Evolutionary conservation across 1,284 basidiomycete genomes (phyloP), one percentile per base, ranked within the genome.

Genomic region (Athelia sp.): DNA sequence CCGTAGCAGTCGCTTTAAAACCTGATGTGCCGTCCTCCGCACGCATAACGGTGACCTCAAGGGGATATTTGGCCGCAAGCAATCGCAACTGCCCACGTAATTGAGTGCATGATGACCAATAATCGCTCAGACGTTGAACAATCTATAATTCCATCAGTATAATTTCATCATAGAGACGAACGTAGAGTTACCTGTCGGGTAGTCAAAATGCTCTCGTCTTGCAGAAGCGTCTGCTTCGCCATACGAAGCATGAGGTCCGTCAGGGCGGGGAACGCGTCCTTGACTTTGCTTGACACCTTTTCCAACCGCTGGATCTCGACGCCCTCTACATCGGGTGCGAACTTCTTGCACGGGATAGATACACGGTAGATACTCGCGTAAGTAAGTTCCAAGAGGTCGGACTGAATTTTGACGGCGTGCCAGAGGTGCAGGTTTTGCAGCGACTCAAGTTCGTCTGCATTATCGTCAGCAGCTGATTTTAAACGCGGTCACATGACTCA

Each of bases 361-460:
- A 94, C 74, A 23, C 67, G 66, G 61, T 85, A 83, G 53, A 79
- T 78, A 23, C 80, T 79, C 3, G 79, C 82, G 62, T 87, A 90
- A 24, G 76, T 66, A 55, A 90, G 79, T 60, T 84, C 78, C 50
- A 92, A 77, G 15, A 78, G 51, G 31, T 77, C 69, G 0, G 81
- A 57, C 9, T 70, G 66, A 46, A 90, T 73, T 56, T 75, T 81
- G 11, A 72, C 74, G 6, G 77, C 66, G 18, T 70, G 76, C 78
- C 87, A 87, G 58, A 82, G 79, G 57, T 94, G 89, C 14, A 95
- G 67, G 48, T 79, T 75, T 67, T 94, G 84, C 31, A 95, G 67
- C 0, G 81, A 75, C 52, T 85, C 81, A 35, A 92, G 79, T 56
- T 93, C 90, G 58, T 82, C 92, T 92, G 55, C 15, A 32, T 32